Evolutionary conservation across 1,284 basidiomycete species (phyloP).

Genomic region (Cutaneotrichosporon sp.): DNA sequence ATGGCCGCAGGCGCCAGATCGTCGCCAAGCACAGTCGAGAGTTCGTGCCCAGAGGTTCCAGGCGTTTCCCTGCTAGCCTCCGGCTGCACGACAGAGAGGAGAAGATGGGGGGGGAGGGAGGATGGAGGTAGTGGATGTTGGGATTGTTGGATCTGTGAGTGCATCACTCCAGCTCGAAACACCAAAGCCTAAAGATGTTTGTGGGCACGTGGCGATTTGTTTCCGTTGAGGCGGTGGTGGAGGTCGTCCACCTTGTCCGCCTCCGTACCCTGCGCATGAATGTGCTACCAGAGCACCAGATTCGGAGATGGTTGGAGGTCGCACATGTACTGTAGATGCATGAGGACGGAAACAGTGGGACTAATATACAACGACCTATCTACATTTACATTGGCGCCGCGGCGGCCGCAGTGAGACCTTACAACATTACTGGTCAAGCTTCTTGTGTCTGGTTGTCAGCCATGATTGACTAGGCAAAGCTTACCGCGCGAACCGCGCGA

Average conservation of each 20-base stretch:
- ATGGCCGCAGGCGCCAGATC: background rate
- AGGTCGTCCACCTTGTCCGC: background rate
- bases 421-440: background rate
- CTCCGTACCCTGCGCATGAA: background rate
- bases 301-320: too few relatives aligned
- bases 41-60: background rate
- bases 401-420: background rate
- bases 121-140: constrained; percentile 2
- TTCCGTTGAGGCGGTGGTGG: background rate
- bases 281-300: too few relatives aligned
- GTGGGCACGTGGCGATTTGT: background rate
- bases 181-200: background rate
- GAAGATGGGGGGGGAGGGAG: background rate
- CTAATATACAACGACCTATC: too few relatives aligned
- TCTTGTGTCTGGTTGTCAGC: background rate
- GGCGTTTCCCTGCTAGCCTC: background rate
- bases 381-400: too few relatives aligned
- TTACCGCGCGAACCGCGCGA: background rate
- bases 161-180: background rate
- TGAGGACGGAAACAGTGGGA: too few relatives aligned
- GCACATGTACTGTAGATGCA: too few relatives aligned
- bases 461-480: background rate
- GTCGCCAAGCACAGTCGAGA: constrained; percentile 1
- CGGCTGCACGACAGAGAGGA: background rate
- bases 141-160: background rate